Evolutionary conservation across 78 protist species (phyloP).

Genomic region (Cyanophora paradoxa): DNA sequence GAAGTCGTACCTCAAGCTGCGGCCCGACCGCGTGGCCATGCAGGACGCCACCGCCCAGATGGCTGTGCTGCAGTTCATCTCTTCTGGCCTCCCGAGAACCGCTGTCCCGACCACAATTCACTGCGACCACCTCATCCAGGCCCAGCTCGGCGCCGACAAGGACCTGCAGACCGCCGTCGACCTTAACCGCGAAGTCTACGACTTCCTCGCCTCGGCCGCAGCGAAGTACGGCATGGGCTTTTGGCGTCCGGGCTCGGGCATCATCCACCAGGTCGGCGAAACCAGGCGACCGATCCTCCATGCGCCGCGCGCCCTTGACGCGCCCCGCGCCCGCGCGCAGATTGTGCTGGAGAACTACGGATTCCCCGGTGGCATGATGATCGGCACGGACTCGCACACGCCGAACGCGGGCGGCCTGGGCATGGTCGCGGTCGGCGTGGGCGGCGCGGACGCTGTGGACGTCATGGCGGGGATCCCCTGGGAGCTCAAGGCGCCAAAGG

Average conservation of each 20-base stretch:
- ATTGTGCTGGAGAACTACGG: conserved; percentile 89
- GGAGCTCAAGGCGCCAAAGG: conserved; percentile 92
- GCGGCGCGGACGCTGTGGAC: conserved; percentile 95
- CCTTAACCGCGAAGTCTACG: conserved; percentile 80
- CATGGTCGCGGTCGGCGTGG: conserved; percentile 81
- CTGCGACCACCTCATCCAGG: conserved; percentile 90
- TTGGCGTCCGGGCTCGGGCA: conserved; percentile 91
- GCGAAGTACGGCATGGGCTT: conserved; percentile 80
- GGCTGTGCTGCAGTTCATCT: conserved; percentile 91
- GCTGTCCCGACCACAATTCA: conserved; percentile 91
- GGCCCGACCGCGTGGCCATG: conserved; percentile 92
- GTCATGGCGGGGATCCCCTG: conserved; percentile 85
- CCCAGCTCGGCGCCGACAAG: conserved; percentile 45
- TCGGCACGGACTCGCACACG: conserved; percentile 72
- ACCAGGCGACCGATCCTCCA: too few species aligned
- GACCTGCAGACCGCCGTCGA: conserved; percentile 63
- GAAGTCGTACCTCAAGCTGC: conserved; percentile 67
- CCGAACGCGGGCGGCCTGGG: conserved; percentile 81
- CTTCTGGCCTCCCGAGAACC: conserved; percentile 75
- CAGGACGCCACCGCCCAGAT: conserved; percentile 89
- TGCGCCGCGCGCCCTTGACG: too few species aligned
- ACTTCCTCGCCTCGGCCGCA: conserved; percentile 70
- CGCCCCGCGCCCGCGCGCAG: too few species aligned
- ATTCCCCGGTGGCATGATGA: conserved; percentile 89
- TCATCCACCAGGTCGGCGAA: conserved; percentile 96